Percentiles rank a stretch among this genome's conserved stretches.
phyloP scores from a whole-genome alignment of 148 eudicot genomes.

The Vaccinium corymbosum region DNA sequence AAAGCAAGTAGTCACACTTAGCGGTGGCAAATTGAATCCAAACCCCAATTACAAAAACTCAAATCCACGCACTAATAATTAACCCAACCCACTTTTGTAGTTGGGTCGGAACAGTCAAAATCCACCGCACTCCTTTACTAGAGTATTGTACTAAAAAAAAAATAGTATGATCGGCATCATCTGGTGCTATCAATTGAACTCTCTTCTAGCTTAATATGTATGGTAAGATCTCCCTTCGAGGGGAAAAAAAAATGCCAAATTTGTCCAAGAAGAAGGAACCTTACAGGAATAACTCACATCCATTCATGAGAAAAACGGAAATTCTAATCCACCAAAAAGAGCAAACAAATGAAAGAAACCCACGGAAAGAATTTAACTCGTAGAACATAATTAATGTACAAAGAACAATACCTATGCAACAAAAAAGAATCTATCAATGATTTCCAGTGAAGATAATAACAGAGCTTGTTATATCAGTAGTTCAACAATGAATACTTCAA shows the following conservation, averaged over 20 bases:
- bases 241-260: not conserved
- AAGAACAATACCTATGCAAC: constrained; percentile 22
- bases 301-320: not conserved
- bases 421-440: constrained; percentile 16
- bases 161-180: no score
- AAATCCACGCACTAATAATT: no score
- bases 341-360: not conserved
- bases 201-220: no score
- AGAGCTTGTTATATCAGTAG: constrained; percentile 39
- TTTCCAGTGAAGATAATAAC: not conserved
- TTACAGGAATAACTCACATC: not conserved
- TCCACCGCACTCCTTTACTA: no score
- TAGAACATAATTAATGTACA: constrained; percentile 24
- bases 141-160: no score
- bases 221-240: no score
- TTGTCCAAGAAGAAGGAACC: not conserved
- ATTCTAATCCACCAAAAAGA: not conserved
- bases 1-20: no score
- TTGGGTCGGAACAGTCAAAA: no score
- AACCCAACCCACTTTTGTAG: no score
- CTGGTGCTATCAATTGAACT: no score
- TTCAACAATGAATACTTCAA: constrained; percentile 87
- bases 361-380: not conserved
- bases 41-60: no score
- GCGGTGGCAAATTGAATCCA: no score